A percentile compares a stretch with the other conserved stretches of the same genome.
Conservation (phyloP, 169 alveolate genomes). For the Cryptosporidium ryanae region DNA sequence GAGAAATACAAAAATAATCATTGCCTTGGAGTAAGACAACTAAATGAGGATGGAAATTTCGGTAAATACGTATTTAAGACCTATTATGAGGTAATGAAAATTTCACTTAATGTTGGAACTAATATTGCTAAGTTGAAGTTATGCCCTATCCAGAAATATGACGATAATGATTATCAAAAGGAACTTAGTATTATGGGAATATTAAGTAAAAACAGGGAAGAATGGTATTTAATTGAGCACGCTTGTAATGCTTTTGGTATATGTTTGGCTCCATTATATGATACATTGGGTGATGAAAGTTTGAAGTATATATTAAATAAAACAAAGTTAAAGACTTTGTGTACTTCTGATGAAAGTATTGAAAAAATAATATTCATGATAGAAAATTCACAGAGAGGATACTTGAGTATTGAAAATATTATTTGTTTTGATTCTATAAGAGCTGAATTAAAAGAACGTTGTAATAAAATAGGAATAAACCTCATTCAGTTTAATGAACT, state of each 20-base stretch:
- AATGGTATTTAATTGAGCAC: constrained; percentile 87
- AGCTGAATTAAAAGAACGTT: constrained; percentile 22
- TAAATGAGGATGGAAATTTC: constrained; percentile 32
- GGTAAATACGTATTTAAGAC: constrained; percentile 50
- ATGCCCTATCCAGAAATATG: constrained; percentile 23
- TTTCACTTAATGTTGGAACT: constrained; percentile 26
- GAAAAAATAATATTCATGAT: constrained; percentile 62
- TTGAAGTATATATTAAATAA: constrained; percentile 80
- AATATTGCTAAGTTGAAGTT: constrained; percentile 22
- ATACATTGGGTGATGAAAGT: constrained; percentile 85
- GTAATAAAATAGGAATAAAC: constrained; percentile 56
- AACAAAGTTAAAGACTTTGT: constrained; percentile 77
- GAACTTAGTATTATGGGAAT: constrained; percentile 82
- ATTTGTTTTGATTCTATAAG: constrained; percentile 42
- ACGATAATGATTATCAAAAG: constrained; percentile 53
- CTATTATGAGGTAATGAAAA: constrained; percentile 37
- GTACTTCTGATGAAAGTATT: constrained; percentile 76
- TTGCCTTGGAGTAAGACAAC: constrained; percentile 39
- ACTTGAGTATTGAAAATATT: constrained; percentile 30
- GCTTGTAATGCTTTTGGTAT: constrained; percentile 81
- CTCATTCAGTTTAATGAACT: constrained; percentile 10
- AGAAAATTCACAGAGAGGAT: constrained; percentile 37
- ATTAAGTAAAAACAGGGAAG: constrained; percentile 86
- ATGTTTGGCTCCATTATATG: constrained; percentile 84
- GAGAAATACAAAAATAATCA: constrained; percentile 7